A percentile compares a stretch with the other conserved stretches of the same genome.
These are phyloP conservation scores for Amoebophrya sp. DNA, from an alignment of 169 alveolate genomes.

Conservation along the genomic window DNA sequence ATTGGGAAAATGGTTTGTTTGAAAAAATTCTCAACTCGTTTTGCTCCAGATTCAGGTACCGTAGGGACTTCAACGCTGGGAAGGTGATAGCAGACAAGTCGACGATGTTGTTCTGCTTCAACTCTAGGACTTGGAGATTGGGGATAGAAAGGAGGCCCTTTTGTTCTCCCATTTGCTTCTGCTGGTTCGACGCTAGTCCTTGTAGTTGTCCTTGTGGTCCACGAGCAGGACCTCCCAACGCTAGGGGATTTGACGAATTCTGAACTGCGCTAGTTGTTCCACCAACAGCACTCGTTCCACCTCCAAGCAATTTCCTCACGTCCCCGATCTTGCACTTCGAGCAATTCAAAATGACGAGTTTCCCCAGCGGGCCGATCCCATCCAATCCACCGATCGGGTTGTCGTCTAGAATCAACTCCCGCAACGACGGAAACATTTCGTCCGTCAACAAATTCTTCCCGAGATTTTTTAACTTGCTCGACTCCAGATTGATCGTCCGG, in stretches of 20 bases:
- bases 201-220: no score
- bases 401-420: constrained; percentile 57
- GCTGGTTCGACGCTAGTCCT: no score
- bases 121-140: constrained; percentile 60
- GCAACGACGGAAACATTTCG: constrained; percentile 54
- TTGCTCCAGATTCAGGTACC: constrained; percentile 56
- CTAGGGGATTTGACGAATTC: no score
- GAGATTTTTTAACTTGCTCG: constrained; percentile 58
- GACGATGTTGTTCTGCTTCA: constrained; percentile 53
- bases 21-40: constrained; percentile 57
- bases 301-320: not conserved
- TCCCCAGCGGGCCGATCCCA: constrained; percentile 59
- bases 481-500: constrained; percentile 54
- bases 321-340: not conserved
- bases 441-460: constrained; percentile 58
- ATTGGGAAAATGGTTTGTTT: constrained; percentile 37
- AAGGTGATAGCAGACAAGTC: constrained; percentile 56
- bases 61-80: constrained; percentile 54
- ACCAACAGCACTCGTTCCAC: not conserved
- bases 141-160: constrained; percentile 52
- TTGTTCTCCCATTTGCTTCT: no score
- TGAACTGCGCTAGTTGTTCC: not conserved
- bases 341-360: constrained; percentile 41
- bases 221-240: no score
- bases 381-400: constrained; percentile 54